phyloP scores from a whole-genome alignment of 192 early-diverging fungal genomes.

The Backusella psychrophila region DNA sequence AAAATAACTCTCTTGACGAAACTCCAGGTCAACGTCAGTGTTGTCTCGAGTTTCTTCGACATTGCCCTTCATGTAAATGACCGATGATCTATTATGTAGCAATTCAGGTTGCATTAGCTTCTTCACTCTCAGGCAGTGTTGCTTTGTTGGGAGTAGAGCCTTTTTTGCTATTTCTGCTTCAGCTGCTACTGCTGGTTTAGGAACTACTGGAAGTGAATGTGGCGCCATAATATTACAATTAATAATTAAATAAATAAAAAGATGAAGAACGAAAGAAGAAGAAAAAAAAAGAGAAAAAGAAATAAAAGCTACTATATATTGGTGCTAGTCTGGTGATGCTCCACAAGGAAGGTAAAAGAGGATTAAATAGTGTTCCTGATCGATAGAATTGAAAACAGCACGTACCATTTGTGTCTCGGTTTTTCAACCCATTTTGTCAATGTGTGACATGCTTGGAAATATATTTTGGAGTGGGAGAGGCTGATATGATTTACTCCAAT shows the following conservation, averaged over 20 bases:
- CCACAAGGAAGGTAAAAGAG: neutral
- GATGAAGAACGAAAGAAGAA: neutral
- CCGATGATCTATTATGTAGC: slow-evolving; percentile 1
- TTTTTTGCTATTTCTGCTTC: neutral
- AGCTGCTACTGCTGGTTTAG: neutral
- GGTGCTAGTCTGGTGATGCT: slow-evolving; percentile 3
- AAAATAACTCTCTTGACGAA: slow-evolving; percentile 88
- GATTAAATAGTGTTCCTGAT: neutral
- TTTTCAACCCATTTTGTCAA: neutral
- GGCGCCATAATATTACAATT: slow-evolving; percentile 15
- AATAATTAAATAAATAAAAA: neutral
- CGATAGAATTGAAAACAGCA: neutral
- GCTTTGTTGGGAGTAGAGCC: slow-evolving; percentile 21
- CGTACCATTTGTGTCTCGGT: slow-evolving; percentile 6
- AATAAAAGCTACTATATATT: neutral
- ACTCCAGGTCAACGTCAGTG: slow-evolving; percentile 63
- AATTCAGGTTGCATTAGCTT: slow-evolving; percentile 9
- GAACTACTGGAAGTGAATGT: slow-evolving; percentile 3
- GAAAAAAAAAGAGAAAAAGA: neutral
- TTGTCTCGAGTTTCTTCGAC: slow-evolving; percentile 56
- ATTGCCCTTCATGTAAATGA: slow-evolving; percentile 42
- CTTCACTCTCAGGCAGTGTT: slow-evolving; percentile 36
- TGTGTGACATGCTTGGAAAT: neutral
- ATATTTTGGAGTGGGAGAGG: neutral
- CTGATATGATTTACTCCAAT: neutral